These are phyloP conservation scores for Pleurotus ostreatus DNA, from an alignment of 768 basidiomycete genomes.

Conservation along the genomic window DNA sequence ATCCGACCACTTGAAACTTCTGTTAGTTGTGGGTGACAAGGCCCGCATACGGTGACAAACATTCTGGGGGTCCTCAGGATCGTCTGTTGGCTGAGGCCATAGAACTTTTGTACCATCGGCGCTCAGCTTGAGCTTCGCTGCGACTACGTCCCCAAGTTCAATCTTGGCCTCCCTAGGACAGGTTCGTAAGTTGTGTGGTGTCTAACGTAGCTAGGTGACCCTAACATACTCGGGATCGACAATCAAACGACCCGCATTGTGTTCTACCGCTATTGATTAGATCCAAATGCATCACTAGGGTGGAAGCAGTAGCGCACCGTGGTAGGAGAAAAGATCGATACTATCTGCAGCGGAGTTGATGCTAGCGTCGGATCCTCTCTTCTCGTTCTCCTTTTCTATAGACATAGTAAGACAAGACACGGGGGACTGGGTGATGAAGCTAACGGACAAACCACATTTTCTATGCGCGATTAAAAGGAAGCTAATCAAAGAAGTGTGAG, in stretches of 20 bases:
- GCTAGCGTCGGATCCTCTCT: slow-evolving; percentile 15
- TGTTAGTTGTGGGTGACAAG: not conserved
- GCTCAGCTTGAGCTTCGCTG: slow-evolving; percentile 52
- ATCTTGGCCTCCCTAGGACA: slow-evolving; percentile 50
- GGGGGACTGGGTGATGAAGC: not conserved
- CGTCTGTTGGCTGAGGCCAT: slow-evolving; percentile 67
- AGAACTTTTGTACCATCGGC: slow-evolving; percentile 55
- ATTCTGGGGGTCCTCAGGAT: slow-evolving; percentile 63
- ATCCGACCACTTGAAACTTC: slow-evolving; percentile 39
- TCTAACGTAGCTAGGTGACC: not conserved
- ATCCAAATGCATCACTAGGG: not conserved
- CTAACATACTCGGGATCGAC: slow-evolving; percentile 53
- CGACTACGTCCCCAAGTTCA: slow-evolving; percentile 56
- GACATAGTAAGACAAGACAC: slow-evolving; percentile 17
- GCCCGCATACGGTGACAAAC: slow-evolving; percentile 20
- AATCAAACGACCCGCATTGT: slow-evolving; percentile 53
- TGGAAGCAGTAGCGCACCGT: slow-evolving; percentile 15
- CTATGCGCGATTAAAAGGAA: not conserved
- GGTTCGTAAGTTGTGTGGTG: not conserved
- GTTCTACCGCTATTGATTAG: slow-evolving; percentile 23
- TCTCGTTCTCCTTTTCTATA: slow-evolving; percentile 20
- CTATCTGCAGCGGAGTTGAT: slow-evolving; percentile 16
- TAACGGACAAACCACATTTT: not conserved
- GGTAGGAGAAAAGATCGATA: slow-evolving; percentile 36
- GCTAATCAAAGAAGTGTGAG: not conserved